Evolutionary conservation across 2,329 filamentous ascomycete genomes (phyloP), one percentile per base, ranked within the genome.

Genomic region (Aureobasidium zeae): DNA sequence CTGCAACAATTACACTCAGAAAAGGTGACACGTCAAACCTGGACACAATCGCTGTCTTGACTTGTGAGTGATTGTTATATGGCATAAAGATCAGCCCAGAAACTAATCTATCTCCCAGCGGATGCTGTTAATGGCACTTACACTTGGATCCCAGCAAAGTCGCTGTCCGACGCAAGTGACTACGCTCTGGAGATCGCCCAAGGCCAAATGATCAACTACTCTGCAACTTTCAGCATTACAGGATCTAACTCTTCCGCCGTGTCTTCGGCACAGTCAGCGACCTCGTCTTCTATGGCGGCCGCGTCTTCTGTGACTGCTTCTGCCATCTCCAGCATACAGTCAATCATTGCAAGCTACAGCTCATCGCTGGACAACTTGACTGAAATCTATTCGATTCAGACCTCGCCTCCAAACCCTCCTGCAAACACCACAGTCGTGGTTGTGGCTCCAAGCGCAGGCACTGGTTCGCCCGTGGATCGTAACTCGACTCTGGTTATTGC

Each of bases 161-260:
- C 53, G 28, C 62, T 77, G 20, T 52, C 58, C 32, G 58, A 66
- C 49, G 68, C 61, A 45, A 48, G 57, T 26, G 64, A 76, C 62
- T 80, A 79, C 55, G 75, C 77, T 44, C 68, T 80, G 46, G 61
- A 77, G 57, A 77, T 81, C 60, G 57, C 53, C 11, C 75, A 78
- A 55, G 69, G 65, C 47, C 61, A 59, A 34, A 50, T 63, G 36
- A 54, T 64, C 57, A 80, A 80, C 64, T 79, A 77, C 63, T 73
- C 68, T 33, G 71, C 67, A 32, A 67, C 66, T 21, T 66, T 79
- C 57, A 53, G 56, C 22, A 56, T 75, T 33, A 57, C 61, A 25
- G 66, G 66, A 29, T 62, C 59, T 29, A 51, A 55, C 45, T 52
- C 51, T 41, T 30, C 47, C 9, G 39, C 53, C 28, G 51, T 58